Conservation (phyloP, 2,329 filamentous ascomycete species). For the Colletotrichum incanum region DNA sequence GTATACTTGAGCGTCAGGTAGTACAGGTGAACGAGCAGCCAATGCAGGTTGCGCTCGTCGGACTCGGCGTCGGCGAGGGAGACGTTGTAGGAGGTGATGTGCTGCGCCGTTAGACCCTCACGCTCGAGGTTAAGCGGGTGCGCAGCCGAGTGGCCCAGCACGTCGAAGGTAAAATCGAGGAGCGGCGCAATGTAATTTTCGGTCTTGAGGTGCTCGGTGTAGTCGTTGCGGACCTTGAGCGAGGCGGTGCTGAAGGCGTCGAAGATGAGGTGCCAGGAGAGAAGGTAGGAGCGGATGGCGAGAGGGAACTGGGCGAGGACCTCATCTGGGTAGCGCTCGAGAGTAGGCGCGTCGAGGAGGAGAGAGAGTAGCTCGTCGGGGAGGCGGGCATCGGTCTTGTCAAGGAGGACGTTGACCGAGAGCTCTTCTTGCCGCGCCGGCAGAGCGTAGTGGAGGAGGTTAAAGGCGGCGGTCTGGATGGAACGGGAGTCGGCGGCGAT, state of each 20-base stretch:
- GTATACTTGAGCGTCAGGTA: conserved; percentile 85
- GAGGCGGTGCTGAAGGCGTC: conserved; percentile 86
- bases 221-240: conserved; percentile 86
- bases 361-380: conserved; percentile 90
- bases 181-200: conserved; percentile 78
- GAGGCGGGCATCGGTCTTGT: conserved; percentile 80
- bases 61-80: conserved; percentile 69
- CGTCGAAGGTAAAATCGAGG: conserved; percentile 85
- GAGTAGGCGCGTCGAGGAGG: conserved; percentile 82
- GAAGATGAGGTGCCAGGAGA: conserved; percentile 92
- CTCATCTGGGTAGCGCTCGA: conserved; percentile 77
- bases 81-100: conserved; percentile 71
- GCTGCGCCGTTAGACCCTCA: conserved; percentile 70
- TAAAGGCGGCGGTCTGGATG: conserved; percentile 86
- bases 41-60: conserved; percentile 83
- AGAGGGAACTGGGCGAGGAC: conserved; percentile 79
- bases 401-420: conserved; percentile 82
- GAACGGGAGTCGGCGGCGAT: conserved; percentile 82
- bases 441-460: conserved; percentile 84
- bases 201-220: conserved; percentile 83
- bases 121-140: conserved; percentile 83
- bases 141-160: conserved; percentile 84
- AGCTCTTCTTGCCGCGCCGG: conserved; percentile 84
- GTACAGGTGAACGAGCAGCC: conserved; percentile 88
- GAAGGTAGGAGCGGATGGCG: conserved; percentile 82